A percentile compares a stretch with the other conserved stretches of the same genome.
phyloP scores from a whole-genome alignment of 345 rosid species.

The Populus davidiana region DNA sequence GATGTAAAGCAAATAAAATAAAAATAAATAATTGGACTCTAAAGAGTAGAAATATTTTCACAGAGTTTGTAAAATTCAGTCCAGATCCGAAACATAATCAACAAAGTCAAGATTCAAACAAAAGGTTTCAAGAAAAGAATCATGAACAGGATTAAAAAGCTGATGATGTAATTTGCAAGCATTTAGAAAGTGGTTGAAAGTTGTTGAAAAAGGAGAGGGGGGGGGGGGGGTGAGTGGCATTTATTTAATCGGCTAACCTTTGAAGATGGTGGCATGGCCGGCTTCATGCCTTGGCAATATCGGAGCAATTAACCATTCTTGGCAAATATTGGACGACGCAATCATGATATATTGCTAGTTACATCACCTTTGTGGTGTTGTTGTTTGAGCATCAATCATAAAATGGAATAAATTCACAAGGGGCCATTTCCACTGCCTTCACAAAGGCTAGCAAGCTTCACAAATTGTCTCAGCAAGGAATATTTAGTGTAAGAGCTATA shows the following conservation, averaged over 20 bases:
- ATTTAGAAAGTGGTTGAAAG: conserved; percentile 18
- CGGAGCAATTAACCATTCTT: neutral
- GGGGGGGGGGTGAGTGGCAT: neutral
- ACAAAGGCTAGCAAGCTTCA: neutral
- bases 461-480: no score
- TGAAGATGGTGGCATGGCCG: neutral
- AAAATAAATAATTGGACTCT: neutral
- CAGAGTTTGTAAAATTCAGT: neutral
- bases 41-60: neutral
- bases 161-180: conserved; percentile 4
- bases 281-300: neutral
- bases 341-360: neutral
- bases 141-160: neutral
- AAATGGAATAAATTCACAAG: neutral
- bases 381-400: neutral
- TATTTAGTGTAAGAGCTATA: no score
- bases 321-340: neutral
- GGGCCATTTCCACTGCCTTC: neutral
- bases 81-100: neutral
- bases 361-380: neutral
- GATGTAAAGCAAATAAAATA: neutral
- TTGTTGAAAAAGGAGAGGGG: conserved; percentile 1
- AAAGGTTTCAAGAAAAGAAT: neutral
- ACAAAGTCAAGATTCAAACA: neutral
- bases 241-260: neutral